Percentiles rank a stretch among this genome's conserved stretches.
phyloP scores from a whole-genome alignment of 345 rosid species.

The Murraya koenigii region DNA sequence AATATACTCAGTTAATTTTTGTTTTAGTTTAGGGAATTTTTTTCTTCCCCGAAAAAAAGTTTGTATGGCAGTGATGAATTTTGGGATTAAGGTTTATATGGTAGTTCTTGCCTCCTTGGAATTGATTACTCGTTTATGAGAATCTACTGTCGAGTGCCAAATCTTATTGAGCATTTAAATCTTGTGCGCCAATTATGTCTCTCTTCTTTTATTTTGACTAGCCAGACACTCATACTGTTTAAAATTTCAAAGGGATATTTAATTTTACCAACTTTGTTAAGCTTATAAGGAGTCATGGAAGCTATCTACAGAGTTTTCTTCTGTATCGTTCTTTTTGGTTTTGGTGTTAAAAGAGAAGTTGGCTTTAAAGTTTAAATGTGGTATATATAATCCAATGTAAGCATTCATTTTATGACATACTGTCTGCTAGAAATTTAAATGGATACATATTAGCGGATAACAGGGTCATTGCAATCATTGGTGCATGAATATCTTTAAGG shows the following conservation, averaged over 20 bases:
- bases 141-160: neutral
- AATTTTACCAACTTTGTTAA: neutral
- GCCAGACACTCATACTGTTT: neutral
- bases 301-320: neutral
- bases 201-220: neutral
- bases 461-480: neutral
- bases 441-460: neutral
- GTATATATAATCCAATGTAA: neutral
- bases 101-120: neutral
- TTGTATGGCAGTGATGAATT: neutral
- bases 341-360: neutral
- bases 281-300: neutral
- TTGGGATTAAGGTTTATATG: neutral
- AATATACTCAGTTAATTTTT: neutral
- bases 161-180: neutral
- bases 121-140: neutral
- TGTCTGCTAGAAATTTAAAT: constrained; percentile 1
- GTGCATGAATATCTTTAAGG: neutral
- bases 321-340: neutral
- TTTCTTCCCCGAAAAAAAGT: too few relatives aligned
- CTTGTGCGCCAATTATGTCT: neutral
- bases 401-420: neutral
- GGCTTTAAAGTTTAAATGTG: neutral
- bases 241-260: neutral
- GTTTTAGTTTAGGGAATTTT: neutral